phyloP scores from a whole-genome alignment of 1,284 basidiomycete genomes.

The Mycena citricolor region DNA sequence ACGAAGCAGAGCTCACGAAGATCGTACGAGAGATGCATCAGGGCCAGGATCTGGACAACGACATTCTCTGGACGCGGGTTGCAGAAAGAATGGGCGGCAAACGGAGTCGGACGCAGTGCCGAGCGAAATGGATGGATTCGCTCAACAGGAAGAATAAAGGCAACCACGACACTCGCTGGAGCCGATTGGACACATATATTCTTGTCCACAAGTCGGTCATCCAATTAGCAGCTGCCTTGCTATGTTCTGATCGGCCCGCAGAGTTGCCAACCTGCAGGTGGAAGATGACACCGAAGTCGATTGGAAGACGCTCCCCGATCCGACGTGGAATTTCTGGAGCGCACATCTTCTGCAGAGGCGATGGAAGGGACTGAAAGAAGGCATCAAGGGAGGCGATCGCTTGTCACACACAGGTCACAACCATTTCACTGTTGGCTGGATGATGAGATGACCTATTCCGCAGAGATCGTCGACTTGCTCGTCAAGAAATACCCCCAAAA shows the following conservation, averaged over 20 bases:
- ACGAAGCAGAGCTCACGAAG: conserved; percentile 66
- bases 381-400: conserved; percentile 71
- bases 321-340: conserved; percentile 82
- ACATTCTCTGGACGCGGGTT: conserved; percentile 80
- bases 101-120: conserved; percentile 76
- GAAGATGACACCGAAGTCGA: conserved; percentile 81
- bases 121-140: conserved; percentile 73
- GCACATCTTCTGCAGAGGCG: conserved; percentile 72
- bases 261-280: conserved; percentile 70
- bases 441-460: conserved; percentile 13
- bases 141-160: conserved; percentile 71
- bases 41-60: conserved; percentile 68
- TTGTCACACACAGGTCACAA: conserved; percentile 74
- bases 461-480: conserved; percentile 80
- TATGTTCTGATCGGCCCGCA: conserved; percentile 29
- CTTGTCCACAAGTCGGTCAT: conserved; percentile 73
- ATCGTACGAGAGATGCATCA: conserved; percentile 75
- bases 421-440: background rate
- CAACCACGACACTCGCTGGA: conserved; percentile 69
- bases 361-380: conserved; percentile 74
- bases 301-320: conserved; percentile 73
- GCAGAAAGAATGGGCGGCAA: conserved; percentile 72
- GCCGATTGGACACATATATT: conserved; percentile 69
- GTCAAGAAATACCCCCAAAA: conserved; percentile 58
- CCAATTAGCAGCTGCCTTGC: background rate